phyloP scores from a whole-genome alignment of 257 asterid genomes.

The Leonotis leonurus region DNA sequence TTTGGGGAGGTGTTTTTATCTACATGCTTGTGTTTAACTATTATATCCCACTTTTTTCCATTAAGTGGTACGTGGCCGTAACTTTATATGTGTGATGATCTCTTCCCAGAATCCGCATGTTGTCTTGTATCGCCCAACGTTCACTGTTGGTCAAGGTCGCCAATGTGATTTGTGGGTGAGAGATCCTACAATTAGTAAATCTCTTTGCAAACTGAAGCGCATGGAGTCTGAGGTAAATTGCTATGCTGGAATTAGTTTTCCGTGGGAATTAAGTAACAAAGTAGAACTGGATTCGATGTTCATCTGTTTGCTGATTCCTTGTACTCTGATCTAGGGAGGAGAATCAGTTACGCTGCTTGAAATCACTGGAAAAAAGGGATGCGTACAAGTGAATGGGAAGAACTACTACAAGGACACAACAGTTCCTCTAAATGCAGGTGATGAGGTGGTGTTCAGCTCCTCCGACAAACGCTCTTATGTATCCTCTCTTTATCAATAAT shows the following conservation, averaged over 20 bases:
- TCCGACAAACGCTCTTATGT: slow-evolving; percentile 72
- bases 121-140: slow-evolving; percentile 41
- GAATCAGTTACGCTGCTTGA: slow-evolving; percentile 56
- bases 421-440: slow-evolving; percentile 64
- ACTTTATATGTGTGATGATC: slow-evolving; percentile 8
- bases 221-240: slow-evolving; percentile 55
- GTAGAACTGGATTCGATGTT: slow-evolving; percentile 1
- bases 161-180: slow-evolving; percentile 65
- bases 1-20: no score
- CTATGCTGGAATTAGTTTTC: not conserved
- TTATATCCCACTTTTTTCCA: no score
- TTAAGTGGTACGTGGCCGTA: not conserved
- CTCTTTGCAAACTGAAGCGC: slow-evolving; percentile 74
- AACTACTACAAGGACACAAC: slow-evolving; percentile 55
- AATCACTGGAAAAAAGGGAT: slow-evolving; percentile 71
- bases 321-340: slow-evolving; percentile 51
- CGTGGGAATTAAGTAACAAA: not conserved
- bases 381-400: slow-evolving; percentile 79
- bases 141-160: slow-evolving; percentile 51
- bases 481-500: slow-evolving; percentile 45
- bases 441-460: slow-evolving; percentile 74
- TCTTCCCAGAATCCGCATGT: slow-evolving; percentile 72
- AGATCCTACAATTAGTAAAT: slow-evolving; percentile 63
- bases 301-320: slow-evolving; percentile 18
- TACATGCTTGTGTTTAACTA: no score